Base-by-base conservation (phyloP, 164 flowering plant genomes). In the Vitis riparia region DNA sequence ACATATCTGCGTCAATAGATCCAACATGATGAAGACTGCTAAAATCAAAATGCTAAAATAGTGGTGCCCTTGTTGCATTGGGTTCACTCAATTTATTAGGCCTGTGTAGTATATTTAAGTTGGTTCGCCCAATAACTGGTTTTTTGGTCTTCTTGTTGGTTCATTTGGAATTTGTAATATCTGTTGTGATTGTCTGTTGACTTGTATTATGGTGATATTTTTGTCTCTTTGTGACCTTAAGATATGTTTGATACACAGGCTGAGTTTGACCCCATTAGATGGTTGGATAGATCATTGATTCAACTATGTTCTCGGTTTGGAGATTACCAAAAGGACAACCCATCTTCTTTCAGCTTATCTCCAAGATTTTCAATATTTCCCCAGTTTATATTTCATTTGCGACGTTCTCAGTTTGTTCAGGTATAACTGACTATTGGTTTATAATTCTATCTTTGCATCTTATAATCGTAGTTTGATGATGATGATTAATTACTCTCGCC, bases 331-430 rank as follows among this genome's bases (percentile, higher is more conserved):
- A 95, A 91, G 76, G 98, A 93, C 23, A 85, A 63, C 71, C 95
- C 99, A 48, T 83, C 94, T 56, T 83, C 99, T 64, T 93, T 93
- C 75, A 84, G 87, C 77, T 79, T 95, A 78, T 93, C 99, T 66
- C 92, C 93, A 32, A 88, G 93, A 29, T 79, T 91, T 70, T 93
- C 98, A 65, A 90, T 95, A 72, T 90, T 93, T 83, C 99, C 99
- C 11, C 98, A 95, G 71, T 95, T 95, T 71, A 87, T 93, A 67
- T 95, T 93, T 76, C 79, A 95, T 76, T 80, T 95, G 65, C 86
- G 98, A 32, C 93, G 98, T 66, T 95, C 98, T 70, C 99, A 95
- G 73, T 95, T 95, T 87, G 93, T 95, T 68, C 98, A 93, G 98
- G 98, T 95, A 80, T 65, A 3, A 32, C 5, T 32, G 7, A 32